Percentiles rank a stretch among this genome's conserved stretches.
Evolutionary conservation across 345 rosid genomes (phyloP).

Genomic region (Raphanus raphanistrum): DNA sequence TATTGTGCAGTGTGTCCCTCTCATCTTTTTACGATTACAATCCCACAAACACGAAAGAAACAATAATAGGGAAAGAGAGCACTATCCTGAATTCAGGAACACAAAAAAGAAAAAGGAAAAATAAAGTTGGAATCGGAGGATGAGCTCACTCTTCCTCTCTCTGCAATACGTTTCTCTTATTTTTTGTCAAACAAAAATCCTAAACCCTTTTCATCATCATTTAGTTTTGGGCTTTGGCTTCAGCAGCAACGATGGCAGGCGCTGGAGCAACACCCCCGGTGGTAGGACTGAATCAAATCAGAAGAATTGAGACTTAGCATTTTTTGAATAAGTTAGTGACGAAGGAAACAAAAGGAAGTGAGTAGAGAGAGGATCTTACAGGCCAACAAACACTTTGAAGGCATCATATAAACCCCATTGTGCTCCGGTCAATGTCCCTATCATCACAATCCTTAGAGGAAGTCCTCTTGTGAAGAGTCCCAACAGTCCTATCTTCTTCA

Average conservation of each 20-base stretch:
- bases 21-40: background rate
- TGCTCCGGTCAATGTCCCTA: conserved; percentile 95
- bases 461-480: conserved; percentile 98
- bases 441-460: conserved; percentile 98
- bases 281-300: conserved; percentile 66
- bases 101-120: conserved; percentile 6
- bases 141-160: conserved; percentile 23
- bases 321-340: background rate
- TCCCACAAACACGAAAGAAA: background rate
- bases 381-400: conserved; percentile 95
- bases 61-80: background rate
- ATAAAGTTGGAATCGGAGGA: conserved; percentile 29
- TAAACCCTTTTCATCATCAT: conserved; percentile 26
- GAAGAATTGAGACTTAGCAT: conserved; percentile 1
- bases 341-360: background rate
- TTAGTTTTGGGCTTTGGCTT: conserved; percentile 19
- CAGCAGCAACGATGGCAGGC: conserved; percentile 43
- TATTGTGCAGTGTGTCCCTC: background rate
- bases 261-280: conserved; percentile 88
- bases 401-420: conserved; percentile 99
- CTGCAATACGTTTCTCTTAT: conserved; percentile 21
- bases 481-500: conserved; percentile 88
- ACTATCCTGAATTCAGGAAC: conserved; percentile 28
- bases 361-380: conserved; percentile 59
- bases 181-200: conserved; percentile 32